Base-by-base conservation (phyloP, 2,329 filamentous ascomycete genomes). In the Colletotrichum sp. region DNA sequence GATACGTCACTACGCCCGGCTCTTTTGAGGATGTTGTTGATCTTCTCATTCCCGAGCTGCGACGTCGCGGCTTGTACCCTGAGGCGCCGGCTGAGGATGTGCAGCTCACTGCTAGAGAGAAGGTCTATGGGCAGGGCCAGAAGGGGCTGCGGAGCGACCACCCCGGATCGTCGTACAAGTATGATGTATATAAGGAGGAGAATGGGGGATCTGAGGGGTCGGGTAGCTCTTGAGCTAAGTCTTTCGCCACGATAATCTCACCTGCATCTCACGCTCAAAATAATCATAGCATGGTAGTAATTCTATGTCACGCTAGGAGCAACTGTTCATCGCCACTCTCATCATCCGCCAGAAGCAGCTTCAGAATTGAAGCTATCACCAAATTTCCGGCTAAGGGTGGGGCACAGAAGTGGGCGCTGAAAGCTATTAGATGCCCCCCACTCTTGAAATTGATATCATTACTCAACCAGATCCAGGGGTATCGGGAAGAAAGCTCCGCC, bases 71-170 rank as follows among this genome's bases (percentile, higher is more conserved):
- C 0, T n/a, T 83, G 3, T 85, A 85, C 55, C 80, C 80, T 1
- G 81, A 86, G 55, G 64, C 62, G 4, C 79, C 81, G 0, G 77
- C 78, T 4, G 76, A 76, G 5, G 84, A 86, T 32, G 83, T 85
- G 18, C 78, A 80, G n/a, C 77, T 89, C 30, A 91, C 90, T 4
- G 88, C 88, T 1, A 84, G 91, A 21, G 92, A 94, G 83, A 93
- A 90, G 83, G 84, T 93, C 0, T 93, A 93, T 81, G 91, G 92
- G 0, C 86, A 85, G 76, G 92, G 92, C 0, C 92, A 93, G 81
- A 87, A 82, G 8, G 85, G 87, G 16, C 80, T 94, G 75, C 85
- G 91, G 49, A 85, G 85, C 77, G 92, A 94, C 81, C 92, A 94
- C 81, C 80, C 85, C 0, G 92, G 92, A 1, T 90, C 88, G 66